A percentile compares a stretch with the other conserved stretches of the same genome.
These are phyloP conservation scores for Diaporthe caulivora DNA, from an alignment of 2,329 filamentous ascomycete genomes.

Conservation along the genomic window DNA sequence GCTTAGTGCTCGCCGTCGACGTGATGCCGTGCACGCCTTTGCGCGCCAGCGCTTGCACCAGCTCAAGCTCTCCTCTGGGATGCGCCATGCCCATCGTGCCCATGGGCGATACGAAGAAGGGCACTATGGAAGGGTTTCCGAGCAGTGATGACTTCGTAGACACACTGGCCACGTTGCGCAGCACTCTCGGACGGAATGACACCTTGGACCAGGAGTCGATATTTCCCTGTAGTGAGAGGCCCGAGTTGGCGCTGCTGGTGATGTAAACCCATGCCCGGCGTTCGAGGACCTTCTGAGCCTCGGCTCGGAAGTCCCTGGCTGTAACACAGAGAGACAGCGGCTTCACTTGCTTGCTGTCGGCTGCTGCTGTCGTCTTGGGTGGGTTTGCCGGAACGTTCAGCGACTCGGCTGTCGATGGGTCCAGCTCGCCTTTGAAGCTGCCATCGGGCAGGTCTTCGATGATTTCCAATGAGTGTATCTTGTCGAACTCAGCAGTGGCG, in stretches of 20 bases:
- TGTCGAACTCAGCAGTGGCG: slow-evolving; percentile 49
- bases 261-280: slow-evolving; percentile 63
- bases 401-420: slow-evolving; percentile 42
- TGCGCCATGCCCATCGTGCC: slow-evolving; percentile 58
- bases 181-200: slow-evolving; percentile 46
- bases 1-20: slow-evolving; percentile 39
- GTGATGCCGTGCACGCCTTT: slow-evolving; percentile 59
- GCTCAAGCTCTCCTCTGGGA: slow-evolving; percentile 57
- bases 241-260: slow-evolving; percentile 47
- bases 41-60: slow-evolving; percentile 58
- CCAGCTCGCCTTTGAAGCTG: slow-evolving; percentile 46
- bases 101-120: slow-evolving; percentile 63
- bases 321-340: slow-evolving; percentile 48
- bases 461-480: slow-evolving; percentile 47
- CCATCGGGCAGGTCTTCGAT: slow-evolving; percentile 48
- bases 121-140: slow-evolving; percentile 60
- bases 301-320: slow-evolving; percentile 62
- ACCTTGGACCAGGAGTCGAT: slow-evolving; percentile 40
- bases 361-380: slow-evolving; percentile 7
- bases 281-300: slow-evolving; percentile 67
- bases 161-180: slow-evolving; percentile 45
- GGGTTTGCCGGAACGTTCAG: slow-evolving; percentile 41
- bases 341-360: slow-evolving; percentile 39
- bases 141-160: slow-evolving; percentile 46
- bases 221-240: slow-evolving; percentile 47